Evolutionary conservation across 164 flowering plant species (phyloP).

Genomic region (Vitis amurensis): DNA sequence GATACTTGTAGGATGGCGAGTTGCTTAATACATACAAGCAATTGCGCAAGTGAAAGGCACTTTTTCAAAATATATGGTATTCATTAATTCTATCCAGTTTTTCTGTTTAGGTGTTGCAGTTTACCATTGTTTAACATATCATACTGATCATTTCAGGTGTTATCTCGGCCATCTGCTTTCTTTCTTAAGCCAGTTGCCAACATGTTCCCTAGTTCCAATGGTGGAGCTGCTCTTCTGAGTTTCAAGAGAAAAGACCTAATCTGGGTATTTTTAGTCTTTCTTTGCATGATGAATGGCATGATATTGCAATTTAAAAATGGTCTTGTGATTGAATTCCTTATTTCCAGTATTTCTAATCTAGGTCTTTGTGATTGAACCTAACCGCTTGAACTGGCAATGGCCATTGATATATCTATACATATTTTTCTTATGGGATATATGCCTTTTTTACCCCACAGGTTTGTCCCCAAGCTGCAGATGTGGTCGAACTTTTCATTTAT

Average conservation of each 20-base stretch:
- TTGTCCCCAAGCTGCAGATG: slow-evolving; percentile 85
- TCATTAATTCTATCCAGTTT: neutral
- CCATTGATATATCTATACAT: neutral
- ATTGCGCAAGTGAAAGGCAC: neutral
- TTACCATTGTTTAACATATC: neutral
- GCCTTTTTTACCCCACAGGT: slow-evolving; percentile 50
- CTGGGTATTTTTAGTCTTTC: slow-evolving; percentile 57
- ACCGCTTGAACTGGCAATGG: neutral
- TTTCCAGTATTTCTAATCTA: too few species aligned
- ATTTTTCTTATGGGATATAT: neutral
- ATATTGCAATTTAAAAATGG: neutral
- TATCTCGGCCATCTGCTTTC: slow-evolving; percentile 70
- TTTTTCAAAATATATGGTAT: neutral
- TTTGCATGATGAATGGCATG: neutral
- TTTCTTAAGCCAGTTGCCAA: slow-evolving; percentile 66
- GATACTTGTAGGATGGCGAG: too few species aligned
- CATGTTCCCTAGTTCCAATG: slow-evolving; percentile 50
- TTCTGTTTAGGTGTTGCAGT: neutral
- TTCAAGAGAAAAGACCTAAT: slow-evolving; percentile 73
- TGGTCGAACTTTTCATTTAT: slow-evolving; percentile 81
- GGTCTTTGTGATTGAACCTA: too few species aligned
- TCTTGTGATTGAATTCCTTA: neutral
- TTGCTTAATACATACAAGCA: neutral
- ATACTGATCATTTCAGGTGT: slow-evolving; percentile 42
- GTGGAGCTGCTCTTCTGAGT: slow-evolving; percentile 61